Evolutionary conservation across 78 protist species (phyloP), one percentile per base, ranked within the genome.

Genomic region (Diacronema lutheri): DNA sequence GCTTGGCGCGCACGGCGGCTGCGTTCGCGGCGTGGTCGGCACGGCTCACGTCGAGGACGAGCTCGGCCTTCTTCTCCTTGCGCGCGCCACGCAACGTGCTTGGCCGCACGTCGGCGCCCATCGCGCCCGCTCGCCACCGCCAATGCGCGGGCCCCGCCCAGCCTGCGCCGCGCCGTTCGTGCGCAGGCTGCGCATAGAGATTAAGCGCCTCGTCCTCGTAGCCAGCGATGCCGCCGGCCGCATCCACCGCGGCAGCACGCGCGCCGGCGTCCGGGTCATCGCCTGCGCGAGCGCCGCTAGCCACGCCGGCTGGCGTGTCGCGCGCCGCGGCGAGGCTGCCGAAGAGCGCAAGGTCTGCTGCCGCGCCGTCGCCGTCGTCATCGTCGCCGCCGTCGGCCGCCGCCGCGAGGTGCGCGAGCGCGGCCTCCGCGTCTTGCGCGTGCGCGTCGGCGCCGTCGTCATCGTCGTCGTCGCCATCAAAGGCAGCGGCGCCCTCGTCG

Each of bases 71-170:
- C 65, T 7, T 7, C 65, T 7, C 20, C 20, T 60, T 16, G 13
- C 14, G 29, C 10, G 14, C 65, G 20, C 10, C 65, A 12, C 3
- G 26, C 26, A 12, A 60, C 14, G 65, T 16, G 29, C 33, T 60
- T 12, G 20, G 65, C 33, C 13, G 65, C 29, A 60, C 38, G 35
- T 62, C 35, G 12, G 9, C n/a, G 35, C 4, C 69, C 69, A 62
- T 62, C 13, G 13, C 37, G 31, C 6, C n/a, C n/a, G n/a, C n/a
- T n/a, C n/a, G n/a, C n/a, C n/a, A 80, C 66, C 25, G 60, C 86
- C 86, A 82, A 65, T 82, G 86, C 57, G 86, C 14, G 50, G 37
- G 76, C 46, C 85, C 85, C 13, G 50, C 77, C 85, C 72, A 40
- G 23, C 60, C 20, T 3, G 25, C 62, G 62, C 12, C 62, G 62